Base-by-base conservation (phyloP, 2,329 filamentous ascomycete species). In the Leptographium wingfieldii region DNA sequence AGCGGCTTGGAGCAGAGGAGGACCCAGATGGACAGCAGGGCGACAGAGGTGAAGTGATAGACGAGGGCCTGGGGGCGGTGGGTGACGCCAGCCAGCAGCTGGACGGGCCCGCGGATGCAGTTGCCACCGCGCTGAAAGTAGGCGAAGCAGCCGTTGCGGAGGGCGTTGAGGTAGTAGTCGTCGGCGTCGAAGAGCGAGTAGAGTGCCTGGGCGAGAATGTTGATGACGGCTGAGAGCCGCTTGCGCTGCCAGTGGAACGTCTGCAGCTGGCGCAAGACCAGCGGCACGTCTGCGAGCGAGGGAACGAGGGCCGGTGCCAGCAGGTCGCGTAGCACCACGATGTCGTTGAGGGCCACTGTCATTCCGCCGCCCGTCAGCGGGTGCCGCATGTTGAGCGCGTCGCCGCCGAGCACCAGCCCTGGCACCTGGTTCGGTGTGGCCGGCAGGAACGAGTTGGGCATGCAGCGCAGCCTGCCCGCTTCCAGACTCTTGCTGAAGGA, bases 331-430 rank as follows among this genome's bases (percentile, higher is more conserved):
- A 99, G 80, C 1, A 95, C 73, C 12, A 94, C 80, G 1, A 89
- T 92, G 69, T 99, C 94, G 74, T 92, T 95, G 73, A 99, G 88
- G 1, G 90, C 94, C 1, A 97, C 94, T 0, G 92, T 97, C 94
- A 99, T 99, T 67, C 94, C 94, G 65, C 94, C 94, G 58, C 94
- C 94, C 0, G 94, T 99, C 14, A 99, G 80, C 1, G 94, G 94
- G 74, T 99, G 94, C n/a, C 94, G 88, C 94, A 99, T 99, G 77
- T 99, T 99, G 80, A 95, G 86, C 16, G 94, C 92, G 71, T 99
- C 94, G 61, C 94, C 94, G 81, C 69, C 88, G 87, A 53, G 69
- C 62, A 54, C 57, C 12, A 63, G 56, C 3, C 68, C 55, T 3
- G 38, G 9, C 48, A 51, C 48, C 25, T 27, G 22, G 35, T 60